A percentile compares a stretch with the other conserved stretches of the same genome.
phyloP scores from a whole-genome alignment of 129 eudicot species.

The Ambrosia artemisiifolia region DNA sequence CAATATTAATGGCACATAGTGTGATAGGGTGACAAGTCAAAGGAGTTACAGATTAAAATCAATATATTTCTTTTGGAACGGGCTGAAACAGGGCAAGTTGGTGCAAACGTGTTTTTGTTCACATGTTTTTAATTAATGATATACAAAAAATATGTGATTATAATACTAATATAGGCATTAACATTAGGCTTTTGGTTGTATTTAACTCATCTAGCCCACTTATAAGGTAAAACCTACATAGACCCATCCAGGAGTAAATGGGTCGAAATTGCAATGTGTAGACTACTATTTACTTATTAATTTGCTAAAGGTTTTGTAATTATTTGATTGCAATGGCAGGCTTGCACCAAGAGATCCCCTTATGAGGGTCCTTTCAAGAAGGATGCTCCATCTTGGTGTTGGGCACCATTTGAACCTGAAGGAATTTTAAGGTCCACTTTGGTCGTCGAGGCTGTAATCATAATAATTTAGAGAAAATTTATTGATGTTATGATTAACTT shows the following conservation, averaged over 20 bases:
- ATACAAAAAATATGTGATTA: background rate
- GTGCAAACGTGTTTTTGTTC: background rate
- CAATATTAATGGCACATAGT: background rate
- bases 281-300: background rate
- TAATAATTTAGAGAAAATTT: background rate
- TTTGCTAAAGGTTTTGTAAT: background rate
- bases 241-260: background rate
- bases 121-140: background rate
- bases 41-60: background rate
- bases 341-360: slow-evolving; percentile 72
- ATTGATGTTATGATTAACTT: background rate
- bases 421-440: slow-evolving; percentile 69
- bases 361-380: slow-evolving; percentile 65
- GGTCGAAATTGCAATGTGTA: background rate
- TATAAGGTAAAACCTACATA: background rate
- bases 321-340: slow-evolving; percentile 36
- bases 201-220: background rate
- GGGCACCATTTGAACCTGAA: slow-evolving; percentile 95
- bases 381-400: slow-evolving; percentile 92
- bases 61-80: background rate
- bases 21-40: background rate
- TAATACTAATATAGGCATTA: background rate
- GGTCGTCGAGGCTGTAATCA: background rate
- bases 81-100: background rate
- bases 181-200: background rate